phyloP scores from a whole-genome alignment of 2,329 filamentous ascomycete species.

The Alternaria triticimaculans region DNA sequence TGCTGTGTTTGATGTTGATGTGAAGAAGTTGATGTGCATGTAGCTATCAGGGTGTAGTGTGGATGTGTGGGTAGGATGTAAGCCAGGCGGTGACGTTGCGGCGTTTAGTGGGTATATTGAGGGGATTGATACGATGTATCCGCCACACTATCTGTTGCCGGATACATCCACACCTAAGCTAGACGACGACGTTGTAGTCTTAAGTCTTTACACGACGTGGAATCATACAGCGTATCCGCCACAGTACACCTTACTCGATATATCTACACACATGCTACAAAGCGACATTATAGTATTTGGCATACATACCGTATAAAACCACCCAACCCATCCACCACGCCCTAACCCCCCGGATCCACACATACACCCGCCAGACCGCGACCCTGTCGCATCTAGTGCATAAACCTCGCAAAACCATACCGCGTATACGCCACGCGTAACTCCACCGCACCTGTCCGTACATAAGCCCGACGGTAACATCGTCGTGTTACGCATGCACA shows the following conservation, averaged over 20 bases:
- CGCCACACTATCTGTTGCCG: background rate
- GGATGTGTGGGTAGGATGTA: background rate
- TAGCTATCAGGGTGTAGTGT: background rate
- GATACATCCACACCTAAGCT: background rate
- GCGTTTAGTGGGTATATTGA: background rate
- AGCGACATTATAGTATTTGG: rapidly evolving
- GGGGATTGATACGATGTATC: background rate
- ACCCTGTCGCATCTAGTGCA: too few species aligned
- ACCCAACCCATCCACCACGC: too few species aligned
- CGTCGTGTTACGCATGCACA: too few species aligned
- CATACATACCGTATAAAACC: too few species aligned
- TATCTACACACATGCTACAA: rapidly evolving
- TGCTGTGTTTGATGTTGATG: background rate
- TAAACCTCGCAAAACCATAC: too few species aligned
- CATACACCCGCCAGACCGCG: too few species aligned
- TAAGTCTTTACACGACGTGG: rapidly evolving
- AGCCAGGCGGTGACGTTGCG: background rate
- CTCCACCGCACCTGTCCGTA: too few species aligned
- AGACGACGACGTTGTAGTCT: background rate
- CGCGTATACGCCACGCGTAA: too few species aligned
- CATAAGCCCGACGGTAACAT: too few species aligned
- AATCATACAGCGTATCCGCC: too few species aligned
- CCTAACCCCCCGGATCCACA: too few species aligned
- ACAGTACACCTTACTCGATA: too few species aligned
- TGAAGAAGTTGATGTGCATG: background rate